These are phyloP conservation scores for Botrytis fragariae DNA, from an alignment of 2,329 filamentous ascomycete species.

Conservation along the genomic window DNA sequence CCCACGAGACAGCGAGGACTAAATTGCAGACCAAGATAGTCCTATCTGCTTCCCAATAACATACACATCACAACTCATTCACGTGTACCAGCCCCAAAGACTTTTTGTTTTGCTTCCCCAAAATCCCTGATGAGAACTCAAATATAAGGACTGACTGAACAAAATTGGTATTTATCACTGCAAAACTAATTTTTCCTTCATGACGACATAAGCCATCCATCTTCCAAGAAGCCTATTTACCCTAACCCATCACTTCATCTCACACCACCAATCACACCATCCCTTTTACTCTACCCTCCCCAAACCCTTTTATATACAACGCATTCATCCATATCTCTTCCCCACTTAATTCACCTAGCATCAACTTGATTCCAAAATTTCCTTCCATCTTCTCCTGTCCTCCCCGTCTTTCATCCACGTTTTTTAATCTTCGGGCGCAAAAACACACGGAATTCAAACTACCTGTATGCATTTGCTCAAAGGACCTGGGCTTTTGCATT, in stretches of 20 bases:
- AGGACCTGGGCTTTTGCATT: conserved; percentile 10
- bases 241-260: background rate
- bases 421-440: conserved; percentile 9
- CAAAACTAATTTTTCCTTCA: background rate
- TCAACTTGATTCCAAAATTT: background rate
- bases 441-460: conserved; percentile 18
- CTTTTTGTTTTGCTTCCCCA: background rate
- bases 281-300: background rate
- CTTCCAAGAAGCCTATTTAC: no score
- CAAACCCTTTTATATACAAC: background rate
- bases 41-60: background rate
- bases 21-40: background rate
- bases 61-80: background rate
- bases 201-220: background rate
- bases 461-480: conserved; percentile 18
- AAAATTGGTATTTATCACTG: background rate
- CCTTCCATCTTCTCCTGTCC: background rate
- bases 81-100: background rate
- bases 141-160: background rate
- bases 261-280: background rate
- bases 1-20: background rate
- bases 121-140: background rate
- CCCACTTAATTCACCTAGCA: background rate
- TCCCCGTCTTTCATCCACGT: background rate
- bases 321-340: background rate